Evolutionary conservation across 164 flowering plant species (phyloP), one percentile per base, ranked within the genome.

Genomic region (Cinnamomum micranthum): DNA sequence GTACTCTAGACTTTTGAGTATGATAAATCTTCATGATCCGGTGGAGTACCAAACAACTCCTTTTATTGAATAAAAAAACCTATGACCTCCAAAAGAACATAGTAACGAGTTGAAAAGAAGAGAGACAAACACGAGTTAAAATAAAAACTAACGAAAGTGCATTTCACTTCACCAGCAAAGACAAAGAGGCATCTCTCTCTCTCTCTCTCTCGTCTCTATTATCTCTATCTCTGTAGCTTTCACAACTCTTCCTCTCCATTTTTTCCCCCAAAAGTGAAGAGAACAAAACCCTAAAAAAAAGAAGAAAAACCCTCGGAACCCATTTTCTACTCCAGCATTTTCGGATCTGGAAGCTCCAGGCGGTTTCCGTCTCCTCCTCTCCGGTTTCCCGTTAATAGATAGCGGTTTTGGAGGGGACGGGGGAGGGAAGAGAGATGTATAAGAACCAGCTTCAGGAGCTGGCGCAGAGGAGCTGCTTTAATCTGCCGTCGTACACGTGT

Each of bases 391-490:
- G 73, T 20, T 19, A 2, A 51, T 31, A 12, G 70, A 51, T n/a
- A 63, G 59, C 64, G 15, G 80, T 28, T 58, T 71, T 73, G 68
- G 31, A 58, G 69, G 60, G 51, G 25, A 9, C 66, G n/a, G 69
- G 60, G 60, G 6, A 20, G 60, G 60, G 60, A 55, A 55, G 70
- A 72, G 85, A 81, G 82, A 90, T 95, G 99, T 95, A 95, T 77
- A 95, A 95, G 88, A 95, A 93, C 90, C 98, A 95, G 95, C 92
- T 95, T 4, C 99, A 95, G 75, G 99, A 95, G 95, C 91, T 95
- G 90, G 98, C 99, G 50, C 99, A 95, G 88, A 81, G 99, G 86
- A 95, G 99, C 88, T 95, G 98, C 86, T 95, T 95, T 81, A 95
- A 89, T 67, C 86, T 95, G 6, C 99, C 99, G 2, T 90, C 96